Conservation (phyloP, 148 eudicot species). For the Polygonum aviculare region DNA sequence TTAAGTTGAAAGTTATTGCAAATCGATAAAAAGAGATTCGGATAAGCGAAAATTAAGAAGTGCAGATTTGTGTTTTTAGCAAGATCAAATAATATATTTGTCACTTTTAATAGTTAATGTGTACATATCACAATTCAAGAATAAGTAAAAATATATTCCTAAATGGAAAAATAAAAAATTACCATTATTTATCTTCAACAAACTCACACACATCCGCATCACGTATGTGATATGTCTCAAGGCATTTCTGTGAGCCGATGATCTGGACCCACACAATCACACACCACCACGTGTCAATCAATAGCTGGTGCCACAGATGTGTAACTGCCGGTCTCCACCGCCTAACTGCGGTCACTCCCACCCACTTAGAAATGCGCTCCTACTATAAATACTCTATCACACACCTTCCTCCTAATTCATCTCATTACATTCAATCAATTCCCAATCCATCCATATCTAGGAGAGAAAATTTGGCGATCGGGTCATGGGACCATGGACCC, state of each 20-base stretch:
- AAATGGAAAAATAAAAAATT: not conserved
- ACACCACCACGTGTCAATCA: not conserved
- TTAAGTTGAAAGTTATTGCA: too few relatives aligned
- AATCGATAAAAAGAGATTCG: too few relatives aligned
- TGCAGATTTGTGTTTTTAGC: too few relatives aligned
- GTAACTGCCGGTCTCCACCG: not conserved
- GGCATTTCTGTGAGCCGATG: not conserved
- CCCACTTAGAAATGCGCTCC: not conserved
- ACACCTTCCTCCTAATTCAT: too few relatives aligned
- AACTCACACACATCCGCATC: not conserved
- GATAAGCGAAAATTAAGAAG: too few relatives aligned
- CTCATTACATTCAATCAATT: too few relatives aligned
- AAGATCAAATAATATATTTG: too few relatives aligned
- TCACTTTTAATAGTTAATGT: too few relatives aligned
- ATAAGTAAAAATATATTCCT: not conserved
- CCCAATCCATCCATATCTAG: slow-evolving; percentile 3
- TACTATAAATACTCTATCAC: not conserved
- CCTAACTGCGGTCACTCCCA: not conserved
- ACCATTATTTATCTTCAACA: not conserved
- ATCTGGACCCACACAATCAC: not conserved
- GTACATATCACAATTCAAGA: not conserved
- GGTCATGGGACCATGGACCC: slow-evolving; percentile 94
- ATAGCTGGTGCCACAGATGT: not conserved
- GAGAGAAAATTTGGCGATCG: slow-evolving; percentile 37
- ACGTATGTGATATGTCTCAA: not conserved